A percentile compares a stretch with the other conserved stretches of the same genome.
Evolutionary conservation across 2,329 filamentous ascomycete species (phyloP).

Genomic region (Fusarium guadeloupense): DNA sequence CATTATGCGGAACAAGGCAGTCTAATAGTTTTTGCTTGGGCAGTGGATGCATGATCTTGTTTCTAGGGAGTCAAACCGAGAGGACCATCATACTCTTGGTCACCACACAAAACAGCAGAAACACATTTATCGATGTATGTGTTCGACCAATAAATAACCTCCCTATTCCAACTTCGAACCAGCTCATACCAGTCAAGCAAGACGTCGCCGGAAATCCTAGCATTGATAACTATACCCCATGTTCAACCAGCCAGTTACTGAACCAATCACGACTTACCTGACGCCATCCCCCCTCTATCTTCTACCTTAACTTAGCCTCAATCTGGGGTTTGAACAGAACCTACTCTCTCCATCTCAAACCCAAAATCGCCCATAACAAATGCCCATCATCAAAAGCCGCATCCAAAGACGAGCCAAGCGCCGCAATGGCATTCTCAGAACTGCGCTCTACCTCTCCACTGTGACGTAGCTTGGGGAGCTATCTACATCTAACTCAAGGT

Average conservation of each 20-base stretch:
- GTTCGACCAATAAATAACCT: too few species aligned
- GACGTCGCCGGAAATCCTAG: conserved; percentile 1
- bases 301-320: neutral
- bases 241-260: neutral
- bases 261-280: conserved; percentile 14
- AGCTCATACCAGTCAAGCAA: too few species aligned
- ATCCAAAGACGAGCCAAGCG: conserved; percentile 2
- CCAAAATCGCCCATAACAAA: neutral
- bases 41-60: too few species aligned
- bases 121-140: too few species aligned
- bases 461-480: conserved; percentile 9
- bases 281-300: conserved; percentile 8
- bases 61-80: too few species aligned
- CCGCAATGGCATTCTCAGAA: neutral
- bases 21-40: too few species aligned
- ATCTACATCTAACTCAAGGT: conserved; percentile 17
- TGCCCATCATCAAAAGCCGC: neutral
- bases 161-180: too few species aligned
- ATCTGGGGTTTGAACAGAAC: neutral
- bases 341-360: neutral
- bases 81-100: too few species aligned
- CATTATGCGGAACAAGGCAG: too few species aligned
- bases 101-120: too few species aligned
- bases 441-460: neutral
- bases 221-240: conserved; percentile 20